phyloP scores from a whole-genome alignment of 495 filamentous ascomycete species.

The Xylaria castorea region DNA sequence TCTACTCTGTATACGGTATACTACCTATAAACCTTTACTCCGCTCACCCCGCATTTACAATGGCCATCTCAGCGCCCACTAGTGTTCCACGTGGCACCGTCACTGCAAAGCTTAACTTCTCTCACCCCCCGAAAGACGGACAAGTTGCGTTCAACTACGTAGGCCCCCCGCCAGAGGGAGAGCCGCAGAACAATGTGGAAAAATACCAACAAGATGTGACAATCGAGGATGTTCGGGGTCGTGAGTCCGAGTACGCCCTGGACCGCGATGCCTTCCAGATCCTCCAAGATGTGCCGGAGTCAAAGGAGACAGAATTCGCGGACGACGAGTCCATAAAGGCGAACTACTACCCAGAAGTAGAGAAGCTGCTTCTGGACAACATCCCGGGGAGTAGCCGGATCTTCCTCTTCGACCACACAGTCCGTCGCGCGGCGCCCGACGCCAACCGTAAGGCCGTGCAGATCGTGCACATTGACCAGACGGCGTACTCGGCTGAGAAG shows the following conservation, averaged over 20 bases:
- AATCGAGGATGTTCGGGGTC: constrained; percentile 70
- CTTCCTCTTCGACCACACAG: constrained; percentile 88
- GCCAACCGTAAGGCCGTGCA: constrained; percentile 69
- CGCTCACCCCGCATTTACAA: constrained; percentile 28
- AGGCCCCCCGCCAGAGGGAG: constrained; percentile 64
- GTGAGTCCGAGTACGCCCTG: constrained; percentile 69
- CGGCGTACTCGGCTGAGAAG: constrained; percentile 62
- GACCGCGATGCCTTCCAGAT: constrained; percentile 77
- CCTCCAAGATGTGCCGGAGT: constrained; percentile 55
- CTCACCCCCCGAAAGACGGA: constrained; percentile 66
- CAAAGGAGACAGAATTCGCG: constrained; percentile 63
- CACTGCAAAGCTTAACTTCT: constrained; percentile 71
- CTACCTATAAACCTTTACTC: neutral
- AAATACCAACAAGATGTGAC: constrained; percentile 51
- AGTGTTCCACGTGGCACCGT: constrained; percentile 71
- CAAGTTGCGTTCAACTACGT: constrained; percentile 73
- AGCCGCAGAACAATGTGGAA: constrained; percentile 67
- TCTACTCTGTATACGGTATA: neutral
- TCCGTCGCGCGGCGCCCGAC: constrained; percentile 65
- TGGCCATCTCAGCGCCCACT: constrained; percentile 41
- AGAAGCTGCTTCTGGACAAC: constrained; percentile 64
- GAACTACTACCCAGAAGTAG: constrained; percentile 85
- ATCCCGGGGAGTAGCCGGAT: constrained; percentile 68
- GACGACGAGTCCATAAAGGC: constrained; percentile 67
- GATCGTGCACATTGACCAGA: constrained; percentile 86